Evolutionary conservation across 2,329 filamentous ascomycete species (phyloP), one percentile per base, ranked within the genome.

Genomic region (Aureobasidium zeae): DNA sequence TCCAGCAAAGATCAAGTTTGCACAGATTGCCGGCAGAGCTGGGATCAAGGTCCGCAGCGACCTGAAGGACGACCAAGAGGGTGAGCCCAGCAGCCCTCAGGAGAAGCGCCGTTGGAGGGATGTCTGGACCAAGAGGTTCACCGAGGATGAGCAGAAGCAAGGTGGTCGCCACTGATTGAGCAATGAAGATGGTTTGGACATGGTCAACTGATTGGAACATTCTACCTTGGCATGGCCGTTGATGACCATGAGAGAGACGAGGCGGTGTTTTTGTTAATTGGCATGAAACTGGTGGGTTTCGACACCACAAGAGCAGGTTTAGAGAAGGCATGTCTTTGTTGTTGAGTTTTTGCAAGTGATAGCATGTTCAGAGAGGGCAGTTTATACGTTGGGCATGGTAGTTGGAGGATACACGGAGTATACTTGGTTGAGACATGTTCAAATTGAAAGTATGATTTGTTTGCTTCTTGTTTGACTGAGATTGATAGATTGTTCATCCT

Each of bases 21-120:
- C 68, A 53, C 60, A 64, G 30, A 62, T 70, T 24, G 67, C 66
- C 21, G 67, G 64, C 56, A 68, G 64, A 49, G 64, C 68, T 45
- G 64, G 63, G 22, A 61, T 60, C 52, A 59, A 56, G 45, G 54
- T 57, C 15, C 47, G 51, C 24, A 49, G 49, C n/a, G 51, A 52
- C 35, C 49, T 48, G 38, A 48, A 45, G 16, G 44, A 49, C 15
- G 46, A 47, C 17, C 43, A 42, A 31, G 48, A 52, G 39, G 34
- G 48, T 43, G 32, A 48, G 44, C 34, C 35, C 19, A 43, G 29
- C 25, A 48, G 51, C 32, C 52, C 55, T 24, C 49, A 54, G 15
- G 50, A 52, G 45, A 60, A 57, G 54, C 52, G 53, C 33, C 46
- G 53, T 24, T 60, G 58, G 57, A 53, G 56, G 29, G 56, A 57